A percentile compares a stretch with the other conserved stretches of the same genome.
These are phyloP conservation scores for Hydrangea macrophylla DNA, from an alignment of 148 eudicot genomes.

Conservation along the genomic window DNA sequence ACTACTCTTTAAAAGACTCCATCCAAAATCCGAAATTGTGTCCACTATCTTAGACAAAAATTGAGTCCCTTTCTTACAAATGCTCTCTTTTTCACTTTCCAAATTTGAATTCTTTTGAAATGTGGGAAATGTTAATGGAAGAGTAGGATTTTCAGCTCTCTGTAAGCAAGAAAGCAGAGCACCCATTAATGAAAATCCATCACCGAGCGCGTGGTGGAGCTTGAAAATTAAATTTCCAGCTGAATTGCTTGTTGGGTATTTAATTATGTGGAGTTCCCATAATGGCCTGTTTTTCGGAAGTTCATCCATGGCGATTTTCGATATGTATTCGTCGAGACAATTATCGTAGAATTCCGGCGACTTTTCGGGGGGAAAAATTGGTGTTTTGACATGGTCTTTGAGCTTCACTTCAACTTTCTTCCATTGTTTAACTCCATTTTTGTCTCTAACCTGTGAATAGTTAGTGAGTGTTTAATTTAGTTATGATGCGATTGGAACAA, in stretches of 20 bases:
- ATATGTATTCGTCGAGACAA: constrained; percentile 45
- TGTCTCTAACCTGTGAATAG: constrained; percentile 45
- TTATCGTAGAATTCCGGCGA: constrained; percentile 43
- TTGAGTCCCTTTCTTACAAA: constrained; percentile 17
- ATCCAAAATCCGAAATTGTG: constrained; percentile 55
- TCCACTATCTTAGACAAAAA: constrained; percentile 30
- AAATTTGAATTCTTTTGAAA: constrained; percentile 9
- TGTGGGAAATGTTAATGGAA: constrained; percentile 64
- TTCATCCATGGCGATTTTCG: constrained; percentile 47
- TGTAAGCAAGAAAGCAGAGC: constrained; percentile 82
- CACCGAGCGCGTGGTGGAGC: constrained; percentile 85
- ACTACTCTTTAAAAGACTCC: constrained; percentile 62
- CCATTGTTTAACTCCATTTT: constrained; percentile 63
- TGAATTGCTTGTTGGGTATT: constrained; percentile 66
- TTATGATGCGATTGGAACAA: not conserved
- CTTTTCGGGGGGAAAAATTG: constrained; percentile 38
- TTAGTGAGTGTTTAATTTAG: not conserved
- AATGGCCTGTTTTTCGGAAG: constrained; percentile 62
- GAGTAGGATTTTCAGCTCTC: constrained; percentile 63
- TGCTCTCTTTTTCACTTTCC: not conserved
- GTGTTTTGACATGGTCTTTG: constrained; percentile 51
- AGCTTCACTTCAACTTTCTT: constrained; percentile 61
- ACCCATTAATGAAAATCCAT: constrained; percentile 86
- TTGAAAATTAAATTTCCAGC: constrained; percentile 61
- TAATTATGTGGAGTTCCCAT: constrained; percentile 70